Evolutionary conservation across 306 rosid species (phyloP), one percentile per base, ranked within the genome.

Genomic region (Alnus glutinosa): DNA sequence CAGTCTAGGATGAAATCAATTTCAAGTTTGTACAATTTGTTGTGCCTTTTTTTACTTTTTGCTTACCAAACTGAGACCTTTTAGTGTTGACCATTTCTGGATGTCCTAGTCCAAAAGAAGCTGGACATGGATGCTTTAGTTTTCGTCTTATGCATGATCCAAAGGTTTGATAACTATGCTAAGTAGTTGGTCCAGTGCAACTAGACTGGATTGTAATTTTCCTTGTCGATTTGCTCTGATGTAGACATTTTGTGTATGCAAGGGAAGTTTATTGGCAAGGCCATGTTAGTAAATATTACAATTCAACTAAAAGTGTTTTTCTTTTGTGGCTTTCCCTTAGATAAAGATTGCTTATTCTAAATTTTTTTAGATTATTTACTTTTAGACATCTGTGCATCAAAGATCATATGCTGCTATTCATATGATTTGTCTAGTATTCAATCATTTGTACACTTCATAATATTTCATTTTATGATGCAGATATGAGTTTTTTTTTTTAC

Each of bases 251-350:
- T 82, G 76, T 88, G 83, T 84, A 75, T 84, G 81, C 90, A 81
- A 90, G 94, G 97, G 87, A 89, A 95, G 98, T 93, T 92, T 90
- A 98, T 95, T 83, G 98, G 92, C 9, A 90, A 92, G 82, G 97
- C 97, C 51, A 87, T 92, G 95, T 89, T 97, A 62, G 91, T 88
- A 70, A 91, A 23, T 16, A 71, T 23, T 44, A 62, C 46, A 32
- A 37, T 12, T 6, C 15, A 18, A 23, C 5, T 55, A 47, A 72
- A 15, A 6, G 28, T 54, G 15, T 44, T 28, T 44, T 16, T 64
- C 42, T 62, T 30, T 62, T 11, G 47, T 34, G 70, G 48, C 37
- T 66, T 34, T 34, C 37, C 37, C 37, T 39, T 59, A 51, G 49
- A 12, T 11, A 6, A 59, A 70, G 37, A 12, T 42, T 95, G 37